Conservation (phyloP, 2,329 filamentous ascomycete species). For the Alternaria brassicicola region DNA sequence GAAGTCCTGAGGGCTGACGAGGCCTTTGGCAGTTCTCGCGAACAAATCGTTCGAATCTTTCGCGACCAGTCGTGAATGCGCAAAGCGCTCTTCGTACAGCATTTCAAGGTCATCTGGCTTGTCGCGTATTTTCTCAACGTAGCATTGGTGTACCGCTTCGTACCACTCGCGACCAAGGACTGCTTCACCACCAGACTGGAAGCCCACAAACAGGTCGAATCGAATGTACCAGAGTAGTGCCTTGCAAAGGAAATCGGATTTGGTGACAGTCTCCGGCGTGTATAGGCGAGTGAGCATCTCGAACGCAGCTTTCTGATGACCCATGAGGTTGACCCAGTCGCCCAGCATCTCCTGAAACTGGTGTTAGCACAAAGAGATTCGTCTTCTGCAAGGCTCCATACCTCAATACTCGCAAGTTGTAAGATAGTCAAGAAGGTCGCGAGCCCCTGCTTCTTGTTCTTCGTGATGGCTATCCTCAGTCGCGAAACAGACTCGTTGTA, state of each 20-base stretch:
- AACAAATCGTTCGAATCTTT: constrained; percentile 82
- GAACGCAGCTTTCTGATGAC: constrained; percentile 88
- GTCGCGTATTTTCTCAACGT: constrained; percentile 62
- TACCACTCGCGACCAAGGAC: constrained; percentile 82
- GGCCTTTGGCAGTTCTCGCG: constrained; percentile 67
- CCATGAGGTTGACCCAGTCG: constrained; percentile 92
- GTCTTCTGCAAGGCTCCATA: constrained; percentile 50
- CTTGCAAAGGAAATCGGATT: constrained; percentile 72
- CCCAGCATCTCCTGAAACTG: constrained; percentile 80
- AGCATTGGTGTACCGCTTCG: constrained; percentile 66
- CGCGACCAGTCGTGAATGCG: constrained; percentile 72
- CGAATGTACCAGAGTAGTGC: constrained; percentile 88
- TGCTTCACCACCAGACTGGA: constrained; percentile 80
- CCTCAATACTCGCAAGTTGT: constrained; percentile 92
- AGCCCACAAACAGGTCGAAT: constrained; percentile 82
- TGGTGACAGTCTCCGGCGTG: constrained; percentile 74
- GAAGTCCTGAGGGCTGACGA: constrained; percentile 71
- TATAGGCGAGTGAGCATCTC: constrained; percentile 80
- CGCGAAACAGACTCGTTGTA: constrained; percentile 87
- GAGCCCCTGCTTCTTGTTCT: constrained; percentile 71
- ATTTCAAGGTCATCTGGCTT: constrained; percentile 69
- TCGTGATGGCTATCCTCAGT: constrained; percentile 73
- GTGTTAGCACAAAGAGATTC: constrained; percentile 10
- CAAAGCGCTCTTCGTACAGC: constrained; percentile 70
- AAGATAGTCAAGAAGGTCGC: constrained; percentile 84